These are phyloP conservation scores for Penicillium psychrosexuale DNA, from an alignment of 2,329 filamentous ascomycete genomes.

Conservation along the genomic window DNA sequence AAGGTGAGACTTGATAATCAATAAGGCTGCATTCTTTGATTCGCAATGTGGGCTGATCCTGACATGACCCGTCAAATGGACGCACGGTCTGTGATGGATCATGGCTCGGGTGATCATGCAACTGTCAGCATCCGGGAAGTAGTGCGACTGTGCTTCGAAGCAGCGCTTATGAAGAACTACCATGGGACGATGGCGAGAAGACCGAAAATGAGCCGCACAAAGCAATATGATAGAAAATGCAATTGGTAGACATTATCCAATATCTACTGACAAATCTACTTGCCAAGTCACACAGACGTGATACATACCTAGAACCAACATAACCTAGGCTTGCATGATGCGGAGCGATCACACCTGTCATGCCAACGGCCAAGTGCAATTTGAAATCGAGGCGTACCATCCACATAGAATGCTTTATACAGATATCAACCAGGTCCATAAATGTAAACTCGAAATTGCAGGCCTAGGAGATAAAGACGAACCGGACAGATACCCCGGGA, in stretches of 20 bases:
- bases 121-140: constrained; percentile 6
- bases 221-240: not conserved
- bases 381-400: not conserved
- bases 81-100: constrained; percentile 12
- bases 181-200: not conserved
- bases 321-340: not conserved
- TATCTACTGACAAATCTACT: not conserved
- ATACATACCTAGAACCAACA: not conserved
- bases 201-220: constrained; percentile 1
- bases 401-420: not conserved
- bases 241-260: not conserved
- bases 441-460: not conserved
- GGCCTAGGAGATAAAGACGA: not conserved
- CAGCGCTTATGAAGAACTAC: not conserved
- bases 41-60: not conserved
- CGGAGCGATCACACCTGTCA: not conserved
- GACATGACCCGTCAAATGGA: constrained; percentile 6
- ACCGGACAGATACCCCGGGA: not conserved
- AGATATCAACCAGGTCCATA: not conserved
- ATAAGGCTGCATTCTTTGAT: not conserved
- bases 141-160: not conserved
- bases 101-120: constrained; percentile 2
- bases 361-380: not conserved
- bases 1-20: not conserved
- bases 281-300: not conserved